phyloP scores from a whole-genome alignment of 495 filamentous ascomycete species.

The Ramalina peruviana region DNA sequence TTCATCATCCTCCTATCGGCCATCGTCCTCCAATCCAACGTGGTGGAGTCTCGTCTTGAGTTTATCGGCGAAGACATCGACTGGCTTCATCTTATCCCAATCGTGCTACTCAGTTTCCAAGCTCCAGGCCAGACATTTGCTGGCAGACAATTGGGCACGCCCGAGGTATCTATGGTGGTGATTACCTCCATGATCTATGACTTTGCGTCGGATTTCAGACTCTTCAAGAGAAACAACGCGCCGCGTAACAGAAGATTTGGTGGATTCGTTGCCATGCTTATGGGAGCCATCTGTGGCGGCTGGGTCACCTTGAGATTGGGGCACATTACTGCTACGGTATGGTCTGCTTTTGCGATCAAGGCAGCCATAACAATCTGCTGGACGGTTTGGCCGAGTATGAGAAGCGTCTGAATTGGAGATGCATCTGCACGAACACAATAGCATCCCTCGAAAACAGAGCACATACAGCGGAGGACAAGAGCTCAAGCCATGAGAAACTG shows the following conservation, averaged over 20 bases:
- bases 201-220: conserved; percentile 44
- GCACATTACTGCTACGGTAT: conserved; percentile 36
- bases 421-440: no score
- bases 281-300: conserved; percentile 48
- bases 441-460: no score
- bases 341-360: conserved; percentile 45
- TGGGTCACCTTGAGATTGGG: conserved; percentile 37
- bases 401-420: no score
- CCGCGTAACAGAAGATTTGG: conserved; percentile 52
- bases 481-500: no score
- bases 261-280: conserved; percentile 41
- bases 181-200: conserved; percentile 58
- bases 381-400: conserved; percentile 23
- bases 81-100: conserved; percentile 37
- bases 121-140: conserved; percentile 53
- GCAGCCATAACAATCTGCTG: conserved; percentile 27
- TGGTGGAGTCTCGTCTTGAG: conserved; percentile 29
- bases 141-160: conserved; percentile 45
- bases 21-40: conserved; percentile 34
- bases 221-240: conserved; percentile 35
- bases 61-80: conserved; percentile 17
- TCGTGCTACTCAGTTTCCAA: conserved; percentile 56
- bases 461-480: no score
- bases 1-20: conserved; percentile 41
- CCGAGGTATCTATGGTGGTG: conserved; percentile 58